Evolutionary conservation across 306 rosid genomes (phyloP).

Genomic region (Citrullus amarus): DNA sequence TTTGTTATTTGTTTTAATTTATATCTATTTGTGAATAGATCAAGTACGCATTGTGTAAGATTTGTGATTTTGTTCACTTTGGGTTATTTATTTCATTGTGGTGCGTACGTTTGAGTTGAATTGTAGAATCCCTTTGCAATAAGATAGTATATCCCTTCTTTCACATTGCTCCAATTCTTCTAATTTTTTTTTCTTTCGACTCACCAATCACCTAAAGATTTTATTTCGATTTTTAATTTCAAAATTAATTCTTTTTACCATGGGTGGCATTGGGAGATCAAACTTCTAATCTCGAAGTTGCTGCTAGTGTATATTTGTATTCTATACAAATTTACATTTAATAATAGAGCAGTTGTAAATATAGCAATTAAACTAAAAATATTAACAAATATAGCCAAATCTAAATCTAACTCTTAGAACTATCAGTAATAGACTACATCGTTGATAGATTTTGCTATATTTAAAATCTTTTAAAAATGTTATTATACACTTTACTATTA

Average conservation of each 20-base stretch:
- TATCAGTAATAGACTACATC: too few species aligned
- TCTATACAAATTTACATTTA: too few species aligned
- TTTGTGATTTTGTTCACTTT: slow-evolving; percentile 5
- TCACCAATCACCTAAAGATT: background rate
- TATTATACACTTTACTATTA: too few species aligned
- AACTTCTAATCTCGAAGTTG: too few species aligned
- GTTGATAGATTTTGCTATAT: too few species aligned
- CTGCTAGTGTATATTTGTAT: too few species aligned
- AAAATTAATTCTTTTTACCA: background rate
- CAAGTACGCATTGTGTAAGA: background rate
- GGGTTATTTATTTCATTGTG: slow-evolving; percentile 7
- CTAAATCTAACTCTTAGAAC: too few species aligned
- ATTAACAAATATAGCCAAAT: too few species aligned
- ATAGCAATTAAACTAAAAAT: too few species aligned
- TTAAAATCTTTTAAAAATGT: too few species aligned
- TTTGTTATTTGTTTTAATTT: slow-evolving; percentile 9
- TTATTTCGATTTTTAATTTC: background rate
- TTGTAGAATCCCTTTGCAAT: background rate
- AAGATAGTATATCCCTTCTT: background rate
- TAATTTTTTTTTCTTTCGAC: background rate
- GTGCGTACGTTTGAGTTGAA: background rate
- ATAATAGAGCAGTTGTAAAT: too few species aligned
- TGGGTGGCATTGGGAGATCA: too few species aligned
- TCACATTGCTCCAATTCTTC: background rate
- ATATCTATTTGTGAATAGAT: slow-evolving; percentile 5